Conservation (phyloP, 805 yeast genomes). For the Nakazawaea holstii region DNA sequence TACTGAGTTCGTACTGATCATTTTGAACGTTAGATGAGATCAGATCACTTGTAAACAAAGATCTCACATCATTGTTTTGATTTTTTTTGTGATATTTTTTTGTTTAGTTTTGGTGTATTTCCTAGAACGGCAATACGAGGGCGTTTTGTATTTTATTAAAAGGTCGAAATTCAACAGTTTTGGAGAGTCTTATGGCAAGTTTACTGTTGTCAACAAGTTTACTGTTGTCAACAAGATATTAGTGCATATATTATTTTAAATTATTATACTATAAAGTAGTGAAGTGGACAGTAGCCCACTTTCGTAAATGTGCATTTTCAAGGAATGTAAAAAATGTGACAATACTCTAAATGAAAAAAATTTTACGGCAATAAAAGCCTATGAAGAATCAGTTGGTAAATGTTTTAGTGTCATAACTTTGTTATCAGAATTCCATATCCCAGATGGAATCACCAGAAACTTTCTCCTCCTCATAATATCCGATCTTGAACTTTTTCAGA, state of each 20-base stretch:
- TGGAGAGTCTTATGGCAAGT: not conserved
- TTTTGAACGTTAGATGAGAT: not conserved
- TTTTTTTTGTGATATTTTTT: not conserved
- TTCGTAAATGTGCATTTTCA: too few relatives aligned
- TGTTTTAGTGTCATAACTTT: not conserved
- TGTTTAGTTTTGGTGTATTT: not conserved
- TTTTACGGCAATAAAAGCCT: not conserved
- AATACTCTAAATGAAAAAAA: not conserved
- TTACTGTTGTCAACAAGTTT: too few relatives aligned
- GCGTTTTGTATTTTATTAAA: not conserved
- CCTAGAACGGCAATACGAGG: not conserved
- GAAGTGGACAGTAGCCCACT: too few relatives aligned
- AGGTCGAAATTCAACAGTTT: too few relatives aligned
- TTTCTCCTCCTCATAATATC: constrained; percentile 10
- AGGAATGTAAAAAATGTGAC: too few relatives aligned
- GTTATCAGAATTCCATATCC: constrained; percentile 18
- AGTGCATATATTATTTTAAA: not conserved
- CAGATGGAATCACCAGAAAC: constrained; percentile 15
- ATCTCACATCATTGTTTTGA: not conserved
- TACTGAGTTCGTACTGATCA: constrained; percentile 3
- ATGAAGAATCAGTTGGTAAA: too few relatives aligned
- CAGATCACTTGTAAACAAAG: not conserved
- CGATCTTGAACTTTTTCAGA: constrained; percentile 8
- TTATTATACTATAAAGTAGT: not conserved
- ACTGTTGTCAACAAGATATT: too few relatives aligned